A percentile compares a stretch with the other conserved stretches of the same genome.
Conservation (phyloP, 805 yeast genomes). For the Candida pseudofarinosa region DNA sequence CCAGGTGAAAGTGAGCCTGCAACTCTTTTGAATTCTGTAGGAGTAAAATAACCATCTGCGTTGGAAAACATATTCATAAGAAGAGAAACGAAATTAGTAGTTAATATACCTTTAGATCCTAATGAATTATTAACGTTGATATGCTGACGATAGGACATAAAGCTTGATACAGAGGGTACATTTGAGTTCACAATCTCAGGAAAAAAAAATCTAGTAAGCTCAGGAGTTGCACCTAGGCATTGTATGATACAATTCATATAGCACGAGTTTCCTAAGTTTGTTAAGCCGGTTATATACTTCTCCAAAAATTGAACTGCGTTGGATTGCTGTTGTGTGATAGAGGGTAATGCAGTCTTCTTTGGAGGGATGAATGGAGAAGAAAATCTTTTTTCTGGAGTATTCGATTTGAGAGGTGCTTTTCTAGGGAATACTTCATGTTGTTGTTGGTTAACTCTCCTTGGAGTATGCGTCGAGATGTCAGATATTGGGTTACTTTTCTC, state of each 20-base stretch:
- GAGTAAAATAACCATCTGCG: slow-evolving; percentile 48
- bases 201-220: slow-evolving; percentile 59
- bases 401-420: background rate
- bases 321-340: background rate
- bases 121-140: slow-evolving; percentile 69
- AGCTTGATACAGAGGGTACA: slow-evolving; percentile 6
- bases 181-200: slow-evolving; percentile 21
- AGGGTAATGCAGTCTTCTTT: background rate
- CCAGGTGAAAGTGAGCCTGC: slow-evolving; percentile 62
- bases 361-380: background rate
- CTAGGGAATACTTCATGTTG: background rate
- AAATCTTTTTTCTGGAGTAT: background rate
- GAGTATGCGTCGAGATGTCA: background rate
- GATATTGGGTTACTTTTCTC: background rate
- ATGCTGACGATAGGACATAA: slow-evolving; percentile 57
- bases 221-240: slow-evolving; percentile 72
- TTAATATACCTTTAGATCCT: slow-evolving; percentile 79
- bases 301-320: slow-evolving; percentile 17
- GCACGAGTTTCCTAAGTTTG: slow-evolving; percentile 86
- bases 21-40: slow-evolving; percentile 60
- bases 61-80: slow-evolving; percentile 51
- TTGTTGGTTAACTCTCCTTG: background rate
- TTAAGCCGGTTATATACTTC: slow-evolving; percentile 62
- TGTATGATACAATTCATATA: slow-evolving; percentile 91
- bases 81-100: slow-evolving; percentile 62